phyloP scores from a whole-genome alignment of 208 protist species.

The Wallacemonas sp. region DNA sequence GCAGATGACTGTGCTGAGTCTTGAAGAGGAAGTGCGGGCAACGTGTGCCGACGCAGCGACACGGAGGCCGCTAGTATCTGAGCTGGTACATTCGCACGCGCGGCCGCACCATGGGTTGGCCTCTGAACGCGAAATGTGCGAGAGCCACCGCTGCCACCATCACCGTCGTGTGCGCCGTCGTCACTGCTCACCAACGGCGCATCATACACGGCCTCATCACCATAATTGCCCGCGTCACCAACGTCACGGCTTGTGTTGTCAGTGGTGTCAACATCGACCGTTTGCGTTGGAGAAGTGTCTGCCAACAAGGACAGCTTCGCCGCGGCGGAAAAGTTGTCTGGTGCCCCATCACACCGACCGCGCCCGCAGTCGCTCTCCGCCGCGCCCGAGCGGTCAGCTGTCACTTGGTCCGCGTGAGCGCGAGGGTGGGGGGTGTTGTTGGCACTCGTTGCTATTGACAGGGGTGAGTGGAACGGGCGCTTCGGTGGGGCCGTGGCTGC shows the following conservation, averaged over 20 bases:
- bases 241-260: neutral
- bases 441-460: neutral
- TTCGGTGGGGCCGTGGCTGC: neutral
- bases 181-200: too few species aligned
- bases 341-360: too few species aligned
- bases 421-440: neutral
- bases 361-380: too few species aligned
- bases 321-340: neutral
- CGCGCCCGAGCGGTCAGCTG: too few species aligned
- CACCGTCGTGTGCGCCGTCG: too few species aligned
- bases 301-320: neutral
- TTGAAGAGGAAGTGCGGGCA: conserved; percentile 7
- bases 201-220: neutral
- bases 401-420: too few species aligned
- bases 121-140: neutral
- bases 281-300: neutral
- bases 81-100: neutral
- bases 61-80: neutral
- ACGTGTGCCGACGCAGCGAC: neutral
- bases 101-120: neutral
- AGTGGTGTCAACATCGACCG: neutral
- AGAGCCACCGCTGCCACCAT: too few species aligned
- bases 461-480: neutral
- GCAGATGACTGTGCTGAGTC: neutral
- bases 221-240: neutral